Evolutionary conservation across 2,329 filamentous ascomycete species (phyloP), one percentile per base, ranked within the genome.

Genomic region (Calonectria leucothoes): DNA sequence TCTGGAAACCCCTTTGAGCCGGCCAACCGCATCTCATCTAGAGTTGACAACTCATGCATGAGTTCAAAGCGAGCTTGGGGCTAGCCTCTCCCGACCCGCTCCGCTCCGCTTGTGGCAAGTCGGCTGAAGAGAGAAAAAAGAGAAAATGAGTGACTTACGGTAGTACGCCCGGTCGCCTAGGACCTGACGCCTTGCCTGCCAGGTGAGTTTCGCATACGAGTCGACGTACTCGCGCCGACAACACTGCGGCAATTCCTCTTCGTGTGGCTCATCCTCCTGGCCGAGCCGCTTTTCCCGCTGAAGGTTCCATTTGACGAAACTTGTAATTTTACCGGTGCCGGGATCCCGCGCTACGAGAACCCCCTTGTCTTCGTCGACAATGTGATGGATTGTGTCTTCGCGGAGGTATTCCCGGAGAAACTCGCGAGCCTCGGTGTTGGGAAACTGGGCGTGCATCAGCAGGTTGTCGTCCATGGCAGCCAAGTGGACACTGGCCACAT

Each of bases 381-480:
- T 73, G 70, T 84, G 81, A 69, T 77, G 73, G 61, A 80, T 66
- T 27, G 82, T 82, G 68, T 86, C 79, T 35, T 72, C 76, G 29
- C 72, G 74, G 35, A 87, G 75, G 77, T 81, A 85, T 6, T 63
- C 70, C 45, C 75, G 78, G 25, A 85, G 80, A 8, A 79, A 81
- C 11, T 64, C 69, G 35, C 82, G 77, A 57, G 81, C 81, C 20
- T 81, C 77, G 8, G 75, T 65, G 8, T 79, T 82, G 17, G 86
- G 85, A 67, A 86, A 86, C 73, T 87, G 84, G 1, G 83, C 83
- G 69, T 86, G 84, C 55, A 85, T 82, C 29, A 87, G 73, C 15
- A 82, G 73, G 75, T 87, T 86, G 45, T 77, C 72, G 57, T 84
- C 79, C 85, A 86, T 87, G 57, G 85, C 84, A 11, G 77, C 74